phyloP scores from a whole-genome alignment of 805 yeast species.

The Tetrapisispora fleetii region DNA sequence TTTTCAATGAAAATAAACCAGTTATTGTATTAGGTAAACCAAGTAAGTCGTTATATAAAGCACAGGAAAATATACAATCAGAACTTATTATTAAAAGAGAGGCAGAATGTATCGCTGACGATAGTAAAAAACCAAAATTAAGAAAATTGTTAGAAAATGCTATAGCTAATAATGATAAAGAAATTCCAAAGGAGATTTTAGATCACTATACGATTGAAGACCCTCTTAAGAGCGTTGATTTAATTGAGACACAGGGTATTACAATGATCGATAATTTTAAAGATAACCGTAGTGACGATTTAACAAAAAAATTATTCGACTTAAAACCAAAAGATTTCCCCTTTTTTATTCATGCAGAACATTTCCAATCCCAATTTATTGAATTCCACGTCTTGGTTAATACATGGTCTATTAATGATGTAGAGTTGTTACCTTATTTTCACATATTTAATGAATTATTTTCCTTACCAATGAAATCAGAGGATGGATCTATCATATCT shows the following conservation, averaged over 20 bases:
- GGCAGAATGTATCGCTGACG: constrained; percentile 36
- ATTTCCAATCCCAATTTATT: constrained; percentile 69
- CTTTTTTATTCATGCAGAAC: constrained; percentile 67
- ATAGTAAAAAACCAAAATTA: constrained; percentile 46
- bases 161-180: constrained; percentile 54
- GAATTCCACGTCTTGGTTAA: constrained; percentile 54
- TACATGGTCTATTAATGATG: constrained; percentile 39
- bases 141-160: constrained; percentile 50
- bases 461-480: constrained; percentile 57
- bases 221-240: constrained; percentile 55
- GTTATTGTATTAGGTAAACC: constrained; percentile 68
- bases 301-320: constrained; percentile 19
- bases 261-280: constrained; percentile 42
- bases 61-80: constrained; percentile 42
- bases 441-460: constrained; percentile 59
- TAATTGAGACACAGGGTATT: constrained; percentile 60
- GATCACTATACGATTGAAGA: constrained; percentile 60
- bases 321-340: constrained; percentile 44
- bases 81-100: constrained; percentile 41
- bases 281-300: constrained; percentile 26
- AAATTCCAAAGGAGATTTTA: constrained; percentile 63
- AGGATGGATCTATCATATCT: constrained; percentile 48
- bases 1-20: constrained; percentile 51
- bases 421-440: constrained; percentile 50
- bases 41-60: constrained; percentile 42